These are phyloP conservation scores for Saccharomyces hybrid DNA, from an alignment of 1,139 yeast genomes.

Conservation along the genomic window DNA sequence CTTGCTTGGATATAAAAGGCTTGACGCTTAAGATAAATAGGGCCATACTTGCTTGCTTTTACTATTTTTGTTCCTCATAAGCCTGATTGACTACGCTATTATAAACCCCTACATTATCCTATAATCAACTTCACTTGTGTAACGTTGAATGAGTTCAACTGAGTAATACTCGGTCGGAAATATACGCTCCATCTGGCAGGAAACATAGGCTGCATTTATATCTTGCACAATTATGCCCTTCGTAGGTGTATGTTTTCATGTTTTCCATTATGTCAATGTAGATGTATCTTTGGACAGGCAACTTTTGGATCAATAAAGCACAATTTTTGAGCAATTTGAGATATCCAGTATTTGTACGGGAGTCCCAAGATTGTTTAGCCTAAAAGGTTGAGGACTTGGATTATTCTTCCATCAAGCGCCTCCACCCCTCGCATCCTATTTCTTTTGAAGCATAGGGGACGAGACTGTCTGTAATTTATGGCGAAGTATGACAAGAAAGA, in stretches of 20 bases:
- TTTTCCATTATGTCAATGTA: neutral
- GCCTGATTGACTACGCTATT: slow-evolving; percentile 51
- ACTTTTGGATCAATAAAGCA: neutral
- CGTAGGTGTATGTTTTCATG: neutral
- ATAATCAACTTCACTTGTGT: slow-evolving; percentile 39
- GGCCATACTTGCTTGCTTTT: slow-evolving; percentile 21
- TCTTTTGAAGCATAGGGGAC: neutral
- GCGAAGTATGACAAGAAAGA: neutral
- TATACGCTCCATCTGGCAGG: neutral
- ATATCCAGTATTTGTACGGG: too few species aligned
- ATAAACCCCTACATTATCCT: too few species aligned
- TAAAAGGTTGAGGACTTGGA: neutral
- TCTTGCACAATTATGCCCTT: neutral
- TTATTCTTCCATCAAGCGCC: neutral
- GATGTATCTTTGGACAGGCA: neutral
- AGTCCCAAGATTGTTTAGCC: neutral
- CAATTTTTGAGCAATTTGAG: neutral
- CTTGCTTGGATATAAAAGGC: neutral
- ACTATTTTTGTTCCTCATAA: slow-evolving; percentile 23
- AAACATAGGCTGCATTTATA: neutral
- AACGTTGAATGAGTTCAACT: neutral
- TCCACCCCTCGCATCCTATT: neutral
- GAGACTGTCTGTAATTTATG: neutral
- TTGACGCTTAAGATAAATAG: neutral
- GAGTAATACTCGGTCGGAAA: neutral